Evolutionary conservation across 352 stramenopile species (phyloP), one percentile per base, ranked within the genome.

Genomic region (Globisporangium splendens): DNA sequence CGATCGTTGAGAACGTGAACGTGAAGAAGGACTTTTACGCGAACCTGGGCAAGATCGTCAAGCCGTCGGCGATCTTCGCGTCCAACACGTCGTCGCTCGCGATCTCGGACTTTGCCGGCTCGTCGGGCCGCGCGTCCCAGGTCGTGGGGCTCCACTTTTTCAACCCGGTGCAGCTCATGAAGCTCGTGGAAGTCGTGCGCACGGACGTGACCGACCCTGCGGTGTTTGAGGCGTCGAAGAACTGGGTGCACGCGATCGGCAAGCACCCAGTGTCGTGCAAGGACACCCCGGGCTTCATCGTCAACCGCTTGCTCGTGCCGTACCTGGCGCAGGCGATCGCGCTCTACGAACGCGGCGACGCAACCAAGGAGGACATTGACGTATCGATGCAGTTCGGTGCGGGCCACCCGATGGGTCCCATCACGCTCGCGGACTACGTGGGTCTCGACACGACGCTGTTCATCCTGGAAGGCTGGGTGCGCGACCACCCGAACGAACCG

Each of bases 141-240:
- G 96, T 98, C 65, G 88, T 99, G 0, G 96, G 97, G 3, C 77
- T 99, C n/a, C 97, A 99, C 71, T 99, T 99, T 73, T 99, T 99
- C 82, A 99, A 99, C 72, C 96, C 96, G 0, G 93, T 98, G 54
- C 84, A 93, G 54, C 70, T 97, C 31, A 96, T 98, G 90, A 96
- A 96, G 83, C 83, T 99, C 20, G 96, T 99, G 12, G 97, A 99
- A 69, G 96, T 99, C 20, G 91, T 99, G 57, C 66, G 79, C 38
- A 98, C 95, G n/a, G 83, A 98, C 18, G 69, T 86, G 20, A 99
- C 96, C 13, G 86, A 98, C 74, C 68, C 75, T 7, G 76, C 68
- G 12, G 87, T 98, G 28, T 98, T 99, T 67, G 88, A 98, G 31
- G 79, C 82, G 20, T 88, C 79, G 58, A 92, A 96, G 68, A 68